Evolutionary conservation across 1,139 yeast species (phyloP).

Genomic region (Debaryomycetaceae sp.): DNA sequence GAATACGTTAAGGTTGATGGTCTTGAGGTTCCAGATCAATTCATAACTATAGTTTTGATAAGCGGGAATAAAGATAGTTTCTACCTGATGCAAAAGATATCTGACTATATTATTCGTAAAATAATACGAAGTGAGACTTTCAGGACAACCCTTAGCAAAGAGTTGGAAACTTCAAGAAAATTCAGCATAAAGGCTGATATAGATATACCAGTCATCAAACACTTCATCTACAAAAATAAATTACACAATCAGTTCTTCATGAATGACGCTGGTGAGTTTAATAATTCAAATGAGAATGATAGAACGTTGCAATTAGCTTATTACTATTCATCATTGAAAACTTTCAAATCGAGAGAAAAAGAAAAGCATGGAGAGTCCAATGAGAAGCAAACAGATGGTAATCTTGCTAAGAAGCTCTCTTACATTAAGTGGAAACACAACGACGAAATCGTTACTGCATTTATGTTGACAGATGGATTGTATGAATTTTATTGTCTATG

Average conservation of each 20-base stretch:
- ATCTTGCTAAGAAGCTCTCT: slow-evolving; percentile 29
- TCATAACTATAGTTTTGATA: slow-evolving; percentile 64
- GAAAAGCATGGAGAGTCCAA: slow-evolving; percentile 5
- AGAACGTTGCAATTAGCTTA: slow-evolving; percentile 25
- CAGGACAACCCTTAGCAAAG: slow-evolving; percentile 35
- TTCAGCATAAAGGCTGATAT: slow-evolving; percentile 38
- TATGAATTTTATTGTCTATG: slow-evolving; percentile 42
- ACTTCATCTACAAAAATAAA: slow-evolving; percentile 76
- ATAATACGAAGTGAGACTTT: slow-evolving; percentile 34
- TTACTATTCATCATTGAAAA: slow-evolving; percentile 28
- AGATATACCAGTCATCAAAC: slow-evolving; percentile 63
- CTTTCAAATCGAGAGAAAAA: neutral
- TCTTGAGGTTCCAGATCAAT: slow-evolving; percentile 12
- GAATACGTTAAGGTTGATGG: slow-evolving; percentile 15
- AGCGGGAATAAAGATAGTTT: slow-evolving; percentile 84
- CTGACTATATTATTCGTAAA: slow-evolving; percentile 49
- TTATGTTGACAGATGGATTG: slow-evolving; percentile 33
- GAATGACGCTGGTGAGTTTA: slow-evolving; percentile 23
- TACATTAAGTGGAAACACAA: slow-evolving; percentile 27
- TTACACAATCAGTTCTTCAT: slow-evolving; percentile 39
- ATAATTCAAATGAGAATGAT: slow-evolving; percentile 9
- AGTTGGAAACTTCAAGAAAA: slow-evolving; percentile 17
- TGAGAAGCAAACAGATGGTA: slow-evolving; percentile 18
- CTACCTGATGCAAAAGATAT: slow-evolving; percentile 64
- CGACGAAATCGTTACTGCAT: slow-evolving; percentile 26